Evolutionary conservation across 2,329 filamentous ascomycete genomes (phyloP), one percentile per base, ranked within the genome.

Genomic region (Sporothrix curviconia): DNA sequence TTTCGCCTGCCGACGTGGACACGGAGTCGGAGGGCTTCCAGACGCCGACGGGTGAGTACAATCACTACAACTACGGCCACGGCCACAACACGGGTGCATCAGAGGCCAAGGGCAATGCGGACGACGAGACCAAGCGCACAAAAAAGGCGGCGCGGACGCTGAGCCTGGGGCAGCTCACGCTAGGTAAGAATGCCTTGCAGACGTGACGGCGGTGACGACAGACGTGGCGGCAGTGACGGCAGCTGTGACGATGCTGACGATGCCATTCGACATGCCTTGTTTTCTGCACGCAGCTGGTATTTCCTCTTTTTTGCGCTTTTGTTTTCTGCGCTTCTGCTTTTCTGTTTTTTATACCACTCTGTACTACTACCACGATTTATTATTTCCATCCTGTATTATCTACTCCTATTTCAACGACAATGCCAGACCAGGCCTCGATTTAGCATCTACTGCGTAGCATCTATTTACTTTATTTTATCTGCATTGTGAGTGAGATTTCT

Each of bases 101-200:
- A 57, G 55, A 7, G 56, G 51, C 11, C 22, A 19, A 17, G 19
- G 53, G 25, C 37, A 40, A 43, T 14, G 15, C 15, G 12, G 63
- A 69, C 32, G 37, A 52, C 22, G 8, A n/a, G n/a, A n/a, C 34
- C 17, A 64, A 69, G 19, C 70, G 68, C 46, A 69, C 71, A 52
- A 78, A 79, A 61, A 81, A 74, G 66, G 82, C 84, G 1, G 82
- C 81, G 22, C 80, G 81, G 62, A 86, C 83, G 43, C 76, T 90
- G 65, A 88, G 81, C 28, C 73, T 87, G 11, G 82, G 81, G 59
- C 81, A 83, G 65, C 68, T 85, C 63, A 85, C 82, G 1, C 70
- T 61, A 17, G 54, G 62, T 40, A 64, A 63, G 52, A 59, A 51
- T 9, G 50, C 59, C 14, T 56, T 60, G 17, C 53, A 42, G 22